These are phyloP conservation scores for Salix udensis DNA, from an alignment of 345 rosid genomes.

Conservation along the genomic window DNA sequence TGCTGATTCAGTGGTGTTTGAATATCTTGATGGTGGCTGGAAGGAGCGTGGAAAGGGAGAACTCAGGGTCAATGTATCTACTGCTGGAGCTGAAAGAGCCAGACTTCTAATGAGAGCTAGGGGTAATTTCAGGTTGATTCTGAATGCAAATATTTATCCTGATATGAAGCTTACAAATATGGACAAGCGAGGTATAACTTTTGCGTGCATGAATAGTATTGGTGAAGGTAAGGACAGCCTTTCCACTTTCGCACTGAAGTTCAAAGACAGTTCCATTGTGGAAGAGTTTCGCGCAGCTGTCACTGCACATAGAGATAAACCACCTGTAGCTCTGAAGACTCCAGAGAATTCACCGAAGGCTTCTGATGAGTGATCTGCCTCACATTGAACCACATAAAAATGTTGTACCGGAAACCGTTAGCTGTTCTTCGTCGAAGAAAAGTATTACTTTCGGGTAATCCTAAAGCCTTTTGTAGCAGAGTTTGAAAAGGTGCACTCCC, in stretches of 20 bases:
- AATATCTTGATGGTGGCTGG: slow-evolving; percentile 69
- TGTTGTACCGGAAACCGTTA: not conserved
- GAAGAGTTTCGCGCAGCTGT: slow-evolving; percentile 65
- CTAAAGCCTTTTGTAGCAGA: slow-evolving; percentile 23
- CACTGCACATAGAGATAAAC: slow-evolving; percentile 47
- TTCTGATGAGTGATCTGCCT: slow-evolving; percentile 16
- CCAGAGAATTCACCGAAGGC: slow-evolving; percentile 78
- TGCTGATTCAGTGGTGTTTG: slow-evolving; percentile 76
- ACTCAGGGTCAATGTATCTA: slow-evolving; percentile 71
- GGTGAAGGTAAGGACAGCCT: slow-evolving; percentile 56
- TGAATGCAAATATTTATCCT: slow-evolving; percentile 82
- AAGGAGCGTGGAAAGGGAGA: slow-evolving; percentile 99
- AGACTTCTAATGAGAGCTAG: slow-evolving; percentile 84
- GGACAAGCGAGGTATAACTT: slow-evolving; percentile 94
- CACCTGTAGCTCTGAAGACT: slow-evolving; percentile 46
- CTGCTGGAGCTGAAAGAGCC: slow-evolving; percentile 49
- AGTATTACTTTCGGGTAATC: slow-evolving; percentile 7
- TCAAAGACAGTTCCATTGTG: slow-evolving; percentile 61
- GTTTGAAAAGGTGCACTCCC: slow-evolving; percentile 23
- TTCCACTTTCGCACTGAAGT: slow-evolving; percentile 78
- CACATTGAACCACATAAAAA: not conserved
- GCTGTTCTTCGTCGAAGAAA: slow-evolving; percentile 2
- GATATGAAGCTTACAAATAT: slow-evolving; percentile 90
- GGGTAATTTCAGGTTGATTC: slow-evolving; percentile 83
- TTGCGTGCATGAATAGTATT: slow-evolving; percentile 74